Conservation (phyloP, 2,329 filamentous ascomycete species). For the Diaporthe australafricana region DNA sequence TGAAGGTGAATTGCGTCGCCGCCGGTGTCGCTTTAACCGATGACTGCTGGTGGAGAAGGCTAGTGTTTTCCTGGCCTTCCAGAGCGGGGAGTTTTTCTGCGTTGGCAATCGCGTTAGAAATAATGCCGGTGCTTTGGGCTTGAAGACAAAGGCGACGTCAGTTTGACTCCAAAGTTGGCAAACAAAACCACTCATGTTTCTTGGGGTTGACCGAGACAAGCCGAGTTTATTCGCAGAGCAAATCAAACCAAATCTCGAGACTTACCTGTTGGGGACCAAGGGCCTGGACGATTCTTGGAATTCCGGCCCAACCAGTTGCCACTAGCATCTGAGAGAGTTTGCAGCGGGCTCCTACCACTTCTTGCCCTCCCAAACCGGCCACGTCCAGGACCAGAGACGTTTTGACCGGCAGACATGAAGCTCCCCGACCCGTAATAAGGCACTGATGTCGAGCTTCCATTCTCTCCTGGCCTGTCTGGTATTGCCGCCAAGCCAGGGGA, state of each 20-base stretch:
- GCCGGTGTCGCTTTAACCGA: conserved; percentile 71
- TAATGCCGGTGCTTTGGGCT: conserved; percentile 77
- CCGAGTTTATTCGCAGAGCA: not conserved
- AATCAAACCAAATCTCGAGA: conserved; percentile 35
- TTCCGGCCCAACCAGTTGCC: conserved; percentile 65
- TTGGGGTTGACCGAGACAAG: conserved; percentile 3
- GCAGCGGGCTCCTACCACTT: conserved; percentile 71
- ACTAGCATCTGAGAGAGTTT: conserved; percentile 69
- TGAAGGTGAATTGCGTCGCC: conserved; percentile 95
- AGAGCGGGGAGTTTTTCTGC: conserved; percentile 76
- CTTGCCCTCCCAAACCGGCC: conserved; percentile 81
- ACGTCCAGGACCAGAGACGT: conserved; percentile 86
- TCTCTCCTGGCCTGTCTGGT: conserved; percentile 30
- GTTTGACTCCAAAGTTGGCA: conserved; percentile 34
- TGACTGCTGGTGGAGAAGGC: conserved; percentile 72
- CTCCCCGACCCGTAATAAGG: conserved; percentile 59
- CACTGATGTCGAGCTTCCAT: conserved; percentile 42
- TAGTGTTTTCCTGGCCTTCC: conserved; percentile 81
- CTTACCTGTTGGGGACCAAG: conserved; percentile 61
- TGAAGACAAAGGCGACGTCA: conserved; percentile 40
- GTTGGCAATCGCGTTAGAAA: conserved; percentile 91
- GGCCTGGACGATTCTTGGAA: conserved; percentile 58
- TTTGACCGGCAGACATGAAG: conserved; percentile 69
- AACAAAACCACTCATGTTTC: conserved; percentile 4
- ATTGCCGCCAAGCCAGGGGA: conserved; percentile 48